A percentile compares a stretch with the other conserved stretches of the same genome.
phyloP scores from a whole-genome alignment of 1,139 yeast species.

The Magnusiomyces suaveolens region DNA sequence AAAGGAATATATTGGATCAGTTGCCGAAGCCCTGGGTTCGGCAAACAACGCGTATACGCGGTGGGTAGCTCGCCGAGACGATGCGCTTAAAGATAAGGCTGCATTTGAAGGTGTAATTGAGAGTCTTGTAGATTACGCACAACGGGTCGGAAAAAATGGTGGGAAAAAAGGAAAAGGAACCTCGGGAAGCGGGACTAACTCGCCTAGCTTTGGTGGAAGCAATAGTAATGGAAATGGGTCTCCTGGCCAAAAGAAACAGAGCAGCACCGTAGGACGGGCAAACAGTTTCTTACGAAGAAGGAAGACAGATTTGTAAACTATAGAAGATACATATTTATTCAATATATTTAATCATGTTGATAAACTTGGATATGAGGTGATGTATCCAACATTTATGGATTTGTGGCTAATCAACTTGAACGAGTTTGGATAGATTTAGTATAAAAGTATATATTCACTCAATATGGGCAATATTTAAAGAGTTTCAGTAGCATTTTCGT shows the following conservation, averaged over 20 bases:
- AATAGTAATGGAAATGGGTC: no score
- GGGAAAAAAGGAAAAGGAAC: neutral
- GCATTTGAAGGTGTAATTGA: conserved; percentile 65
- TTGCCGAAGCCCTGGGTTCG: conserved; percentile 24
- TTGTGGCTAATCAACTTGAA: neutral
- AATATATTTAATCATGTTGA: no score
- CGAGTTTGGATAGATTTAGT: neutral
- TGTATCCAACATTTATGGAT: no score
- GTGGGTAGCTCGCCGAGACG: conserved; percentile 42
- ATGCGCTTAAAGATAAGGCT: conserved; percentile 44
- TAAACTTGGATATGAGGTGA: no score
- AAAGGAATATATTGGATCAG: conserved; percentile 21
- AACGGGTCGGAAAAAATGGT: conserved; percentile 25
- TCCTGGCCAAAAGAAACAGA: neutral
- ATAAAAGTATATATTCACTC: neutral
- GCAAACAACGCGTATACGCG: conserved; percentile 37
- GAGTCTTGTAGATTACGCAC: conserved; percentile 61
- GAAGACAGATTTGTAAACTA: conserved; percentile 6
- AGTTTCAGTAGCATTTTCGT: conserved; percentile 2
- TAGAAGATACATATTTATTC: no score
- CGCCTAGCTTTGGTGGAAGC: neutral
- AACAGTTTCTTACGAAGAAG: neutral
- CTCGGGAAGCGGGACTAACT: neutral
- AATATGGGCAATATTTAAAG: neutral
- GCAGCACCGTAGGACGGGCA: conserved; percentile 8